Evolutionary conservation across 495 filamentous ascomycete species (phyloP).

Genomic region (Penicillium waksmanii): DNA sequence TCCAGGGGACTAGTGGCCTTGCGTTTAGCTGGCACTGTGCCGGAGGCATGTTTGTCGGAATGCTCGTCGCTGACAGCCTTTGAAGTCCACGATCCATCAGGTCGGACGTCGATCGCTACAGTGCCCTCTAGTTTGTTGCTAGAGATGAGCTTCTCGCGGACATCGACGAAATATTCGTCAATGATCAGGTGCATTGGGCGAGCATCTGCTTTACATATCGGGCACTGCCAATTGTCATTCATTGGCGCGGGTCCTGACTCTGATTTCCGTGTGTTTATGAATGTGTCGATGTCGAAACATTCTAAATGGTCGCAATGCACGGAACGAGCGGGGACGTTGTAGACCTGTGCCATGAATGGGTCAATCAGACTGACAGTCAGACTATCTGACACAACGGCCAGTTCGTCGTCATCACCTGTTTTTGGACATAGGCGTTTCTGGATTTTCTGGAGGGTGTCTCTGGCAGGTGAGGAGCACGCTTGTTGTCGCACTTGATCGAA

Average conservation of each 20-base stretch:
- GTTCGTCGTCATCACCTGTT: conserved; percentile 67
- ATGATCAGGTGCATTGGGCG: conserved; percentile 68
- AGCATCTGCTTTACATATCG: conserved; percentile 74
- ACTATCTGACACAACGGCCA: conserved; percentile 63
- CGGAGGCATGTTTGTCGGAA: neutral
- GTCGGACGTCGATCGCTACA: conserved; percentile 59
- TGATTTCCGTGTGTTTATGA: conserved; percentile 65
- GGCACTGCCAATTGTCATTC: conserved; percentile 81
- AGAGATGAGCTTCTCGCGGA: conserved; percentile 53
- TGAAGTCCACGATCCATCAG: conserved; percentile 62
- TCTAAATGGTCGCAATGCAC: conserved; percentile 67
- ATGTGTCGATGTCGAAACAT: conserved; percentile 87
- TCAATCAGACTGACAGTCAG: conserved; percentile 76
- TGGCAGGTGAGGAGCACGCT: conserved; percentile 34
- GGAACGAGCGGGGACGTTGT: conserved; percentile 70
- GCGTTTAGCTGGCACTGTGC: conserved; percentile 14
- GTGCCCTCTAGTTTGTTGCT: conserved; percentile 42
- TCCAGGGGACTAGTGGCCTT: conserved; percentile 11
- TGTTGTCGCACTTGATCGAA: conserved; percentile 52
- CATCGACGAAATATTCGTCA: conserved; percentile 69
- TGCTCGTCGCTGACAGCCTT: conserved; percentile 27
- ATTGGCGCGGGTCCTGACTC: conserved; percentile 54
- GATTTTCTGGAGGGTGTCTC: conserved; percentile 40
- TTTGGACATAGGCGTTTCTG: conserved; percentile 40
- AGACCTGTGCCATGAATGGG: conserved; percentile 73